phyloP scores from a whole-genome alignment of 305 asterid species.

The Ilex paraguariensis region DNA sequence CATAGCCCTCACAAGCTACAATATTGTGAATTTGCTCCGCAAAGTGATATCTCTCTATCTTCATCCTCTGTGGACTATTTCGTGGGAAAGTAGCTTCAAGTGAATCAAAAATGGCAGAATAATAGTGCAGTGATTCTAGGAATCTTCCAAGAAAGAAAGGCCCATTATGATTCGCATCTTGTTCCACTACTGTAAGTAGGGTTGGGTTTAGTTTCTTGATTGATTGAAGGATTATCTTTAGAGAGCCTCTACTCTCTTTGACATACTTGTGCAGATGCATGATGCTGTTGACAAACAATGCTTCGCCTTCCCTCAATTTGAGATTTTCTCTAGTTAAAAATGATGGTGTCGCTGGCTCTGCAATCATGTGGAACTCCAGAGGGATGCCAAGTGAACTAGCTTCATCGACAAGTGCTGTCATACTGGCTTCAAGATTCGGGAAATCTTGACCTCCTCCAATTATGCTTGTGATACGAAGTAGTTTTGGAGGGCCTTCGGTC shows the following conservation, averaged over 20 bases:
- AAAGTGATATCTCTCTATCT: too few relatives aligned
- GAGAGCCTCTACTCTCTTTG: constrained; percentile 52
- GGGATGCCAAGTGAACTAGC: constrained; percentile 29
- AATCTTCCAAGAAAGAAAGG: constrained; percentile 64
- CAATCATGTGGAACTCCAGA: constrained; percentile 28
- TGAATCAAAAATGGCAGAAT: constrained; percentile 62
- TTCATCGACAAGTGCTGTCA: constrained; percentile 27
- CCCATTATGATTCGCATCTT: constrained; percentile 68
- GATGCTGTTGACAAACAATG: constrained; percentile 42
- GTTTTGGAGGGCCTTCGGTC: constrained; percentile 25
- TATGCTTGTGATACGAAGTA: constrained; percentile 37
- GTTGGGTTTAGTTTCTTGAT: too few relatives aligned
- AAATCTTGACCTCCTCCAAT: constrained; percentile 28
- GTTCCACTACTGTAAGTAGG: constrained; percentile 2
- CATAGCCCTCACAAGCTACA: too few relatives aligned
- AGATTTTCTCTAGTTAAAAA: constrained; percentile 39
- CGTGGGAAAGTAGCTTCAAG: too few relatives aligned
- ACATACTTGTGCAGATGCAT: constrained; percentile 51
- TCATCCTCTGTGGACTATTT: too few relatives aligned
- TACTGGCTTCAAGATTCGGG: constrained; percentile 22
- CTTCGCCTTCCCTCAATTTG: constrained; percentile 32
- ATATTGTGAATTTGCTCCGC: too few relatives aligned
- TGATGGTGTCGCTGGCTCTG: constrained; percentile 24
- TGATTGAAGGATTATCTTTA: too few relatives aligned
- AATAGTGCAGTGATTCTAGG: constrained; percentile 56